Evolutionary conservation across 805 yeast species (phyloP), one percentile per base, ranked within the genome.

Genomic region (Cyberlindnera misumaiensis): DNA sequence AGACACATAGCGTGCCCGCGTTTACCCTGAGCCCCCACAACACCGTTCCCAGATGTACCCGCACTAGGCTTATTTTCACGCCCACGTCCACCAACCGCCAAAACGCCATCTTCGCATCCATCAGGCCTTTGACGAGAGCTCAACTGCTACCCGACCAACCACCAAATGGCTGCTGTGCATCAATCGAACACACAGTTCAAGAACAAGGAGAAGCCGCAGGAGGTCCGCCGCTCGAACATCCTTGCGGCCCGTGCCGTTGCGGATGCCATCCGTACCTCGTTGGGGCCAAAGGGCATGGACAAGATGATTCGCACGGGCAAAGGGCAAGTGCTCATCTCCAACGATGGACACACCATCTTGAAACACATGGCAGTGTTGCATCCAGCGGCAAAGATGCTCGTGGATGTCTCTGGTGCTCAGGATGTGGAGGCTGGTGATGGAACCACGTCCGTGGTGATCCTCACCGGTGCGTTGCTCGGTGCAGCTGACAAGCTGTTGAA

Each of bases 241-340:
- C 93, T 93, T 5, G 98, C 97, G 28, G 98, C 98, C 40, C 88
- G 94, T 56, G 99, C 98, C 22, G 98, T 93, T 15, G 99, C 98
- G 28, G 98, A 93, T 61, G 74, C 94, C 45, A 97, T 90, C 34
- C 89, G 93, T 63, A 76, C 87, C 26, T 83, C 97, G 12, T 68
- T 93, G 43, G 99, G 99, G 15, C 99, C 99, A 40, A 90, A 88
- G 63, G 99, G 99, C 44, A 93, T 93, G 98, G 99, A 93, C 63
- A 93, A 93, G 69, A 90, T 93, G 97, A 87, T 86, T 66, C 87
- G 87, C 64, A 89, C 97, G 14, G 82, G 89, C 36, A 75, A 74
- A 42, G 97, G 97, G 29, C 88, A 93, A 57, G 72, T 93, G n/a
- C 84, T 90, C 52, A 89, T 93, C 51, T 88, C 97, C 46, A 93